Conservation (phyloP, 2,329 filamentous ascomycete species). For the Penicillium italicum region DNA sequence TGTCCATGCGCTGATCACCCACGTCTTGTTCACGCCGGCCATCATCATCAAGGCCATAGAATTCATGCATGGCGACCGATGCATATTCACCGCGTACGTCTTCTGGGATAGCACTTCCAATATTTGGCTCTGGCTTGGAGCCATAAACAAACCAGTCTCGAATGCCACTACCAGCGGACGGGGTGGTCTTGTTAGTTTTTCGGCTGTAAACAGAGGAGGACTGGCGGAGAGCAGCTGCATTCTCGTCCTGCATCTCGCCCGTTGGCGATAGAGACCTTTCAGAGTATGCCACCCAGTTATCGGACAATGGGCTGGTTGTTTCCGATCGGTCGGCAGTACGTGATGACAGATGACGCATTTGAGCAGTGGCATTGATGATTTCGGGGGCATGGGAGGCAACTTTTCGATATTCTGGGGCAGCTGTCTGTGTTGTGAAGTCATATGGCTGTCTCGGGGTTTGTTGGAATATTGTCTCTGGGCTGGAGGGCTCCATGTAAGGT, state of each 20-base stretch:
- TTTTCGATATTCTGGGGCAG: slow-evolving; percentile 27
- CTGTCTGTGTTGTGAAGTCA: slow-evolving; percentile 26
- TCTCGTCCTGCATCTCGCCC: slow-evolving; percentile 21
- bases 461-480: slow-evolving; percentile 31
- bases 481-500: slow-evolving; percentile 24
- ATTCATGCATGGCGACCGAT: slow-evolving; percentile 34
- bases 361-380: slow-evolving; percentile 31
- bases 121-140: slow-evolving; percentile 27
- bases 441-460: slow-evolving; percentile 29
- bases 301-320: slow-evolving; percentile 37
- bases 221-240: slow-evolving; percentile 26
- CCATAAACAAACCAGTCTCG: slow-evolving; percentile 36
- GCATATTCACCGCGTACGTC: slow-evolving; percentile 38
- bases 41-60: slow-evolving; percentile 34
- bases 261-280: slow-evolving; percentile 33
- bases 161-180: slow-evolving; percentile 27
- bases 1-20: slow-evolving; percentile 36
- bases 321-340: slow-evolving; percentile 30
- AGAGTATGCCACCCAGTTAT: slow-evolving; percentile 43
- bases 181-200: slow-evolving; percentile 24
- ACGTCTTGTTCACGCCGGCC: slow-evolving; percentile 34
- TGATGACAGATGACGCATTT: slow-evolving; percentile 29
- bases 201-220: slow-evolving; percentile 35
- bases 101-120: slow-evolving; percentile 32
- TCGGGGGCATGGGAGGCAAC: slow-evolving; percentile 30